Base-by-base conservation (phyloP, 2,329 filamentous ascomycete genomes). In the Aureobasidium musti region DNA sequence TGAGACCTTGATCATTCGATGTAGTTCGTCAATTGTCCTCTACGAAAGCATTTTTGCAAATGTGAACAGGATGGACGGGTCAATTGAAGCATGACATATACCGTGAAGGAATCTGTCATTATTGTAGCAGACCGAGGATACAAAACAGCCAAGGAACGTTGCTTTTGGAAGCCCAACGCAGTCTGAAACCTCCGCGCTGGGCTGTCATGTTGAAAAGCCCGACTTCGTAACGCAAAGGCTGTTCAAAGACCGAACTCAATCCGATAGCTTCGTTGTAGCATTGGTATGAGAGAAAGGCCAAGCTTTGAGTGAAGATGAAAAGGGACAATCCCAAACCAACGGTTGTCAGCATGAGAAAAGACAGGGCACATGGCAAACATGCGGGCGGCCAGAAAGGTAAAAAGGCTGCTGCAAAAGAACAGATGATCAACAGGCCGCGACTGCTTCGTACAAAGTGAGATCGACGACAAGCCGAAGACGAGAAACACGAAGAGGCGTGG, bases 121-220 rank as follows among this genome's bases (percentile, higher is more conserved):
- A 11, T 35, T 45, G 37, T 57, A 23, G 53, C 21, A 43, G 53
- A 39, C 14, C 4, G 13, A 39, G 33, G 33, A 35, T 37, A 61
- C 41, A 61, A 61, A 61, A 61, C 57, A 61, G 57, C 57, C 57
- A 61, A 61, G 57, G 28, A 30, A 61, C 57, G 57, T 61, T 61
- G n/a, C n/a, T n/a, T 61, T 23, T 41, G 41, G 2, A 13, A 60
- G 41, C n/a, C 43, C 45, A 49, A 35, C 45, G 45, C 59, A 52
- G 59, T 39, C 59, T 63, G 59, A 63, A 63, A 63, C 59, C 59
- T 33, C 59, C 33, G 45, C 59, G 59, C 45, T 52, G 43, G 59
- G 30, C 59, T 63, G 59, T 43, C 57, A 49, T 61, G 57, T 14
- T 45, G 54, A 14, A 52, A 63, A 63, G 26, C 3, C 45, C 45